phyloP scores from a whole-genome alignment of 345 rosid genomes.

The Xanthoceras sorbifolium region DNA sequence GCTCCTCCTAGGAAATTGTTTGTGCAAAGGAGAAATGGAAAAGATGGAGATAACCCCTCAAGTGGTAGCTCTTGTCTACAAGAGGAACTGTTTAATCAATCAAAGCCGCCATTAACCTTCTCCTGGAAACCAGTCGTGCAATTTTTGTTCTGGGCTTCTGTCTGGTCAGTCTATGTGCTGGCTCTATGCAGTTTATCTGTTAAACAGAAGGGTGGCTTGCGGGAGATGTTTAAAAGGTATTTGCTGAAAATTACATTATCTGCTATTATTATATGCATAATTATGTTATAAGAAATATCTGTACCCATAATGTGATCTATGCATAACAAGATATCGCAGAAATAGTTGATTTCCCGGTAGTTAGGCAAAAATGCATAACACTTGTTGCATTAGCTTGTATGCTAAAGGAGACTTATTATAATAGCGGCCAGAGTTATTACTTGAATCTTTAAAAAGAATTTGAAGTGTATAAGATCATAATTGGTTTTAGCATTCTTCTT shows the following conservation, averaged over 20 bases:
- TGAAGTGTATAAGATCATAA: not conserved
- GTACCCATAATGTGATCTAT: slow-evolving; percentile 4
- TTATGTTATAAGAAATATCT: not conserved
- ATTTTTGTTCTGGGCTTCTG: slow-evolving; percentile 67
- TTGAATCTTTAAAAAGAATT: not conserved
- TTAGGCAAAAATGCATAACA: not conserved
- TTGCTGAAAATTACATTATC: slow-evolving; percentile 13
- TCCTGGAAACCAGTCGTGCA: slow-evolving; percentile 56
- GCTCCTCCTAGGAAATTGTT: slow-evolving; percentile 79
- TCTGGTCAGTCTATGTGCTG: slow-evolving; percentile 73
- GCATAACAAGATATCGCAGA: not conserved
- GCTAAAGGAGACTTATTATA: not conserved
- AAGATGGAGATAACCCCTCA: slow-evolving; percentile 32
- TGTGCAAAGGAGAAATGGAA: slow-evolving; percentile 34
- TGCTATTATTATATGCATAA: slow-evolving; percentile 1
- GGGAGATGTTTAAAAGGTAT: slow-evolving; percentile 89
- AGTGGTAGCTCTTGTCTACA: slow-evolving; percentile 26
- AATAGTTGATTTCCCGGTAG: not conserved
- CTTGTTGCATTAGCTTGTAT: not conserved
- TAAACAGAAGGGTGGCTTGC: slow-evolving; percentile 63
- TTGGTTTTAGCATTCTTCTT: not conserved
- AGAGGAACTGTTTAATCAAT: slow-evolving; percentile 23
- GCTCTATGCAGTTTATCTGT: slow-evolving; percentile 64
- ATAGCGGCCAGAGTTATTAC: not conserved
- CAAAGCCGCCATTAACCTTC: slow-evolving; percentile 39